Evolutionary conservation across 2,329 filamentous ascomycete species (phyloP).

Genomic region (Scedosporium boydii): DNA sequence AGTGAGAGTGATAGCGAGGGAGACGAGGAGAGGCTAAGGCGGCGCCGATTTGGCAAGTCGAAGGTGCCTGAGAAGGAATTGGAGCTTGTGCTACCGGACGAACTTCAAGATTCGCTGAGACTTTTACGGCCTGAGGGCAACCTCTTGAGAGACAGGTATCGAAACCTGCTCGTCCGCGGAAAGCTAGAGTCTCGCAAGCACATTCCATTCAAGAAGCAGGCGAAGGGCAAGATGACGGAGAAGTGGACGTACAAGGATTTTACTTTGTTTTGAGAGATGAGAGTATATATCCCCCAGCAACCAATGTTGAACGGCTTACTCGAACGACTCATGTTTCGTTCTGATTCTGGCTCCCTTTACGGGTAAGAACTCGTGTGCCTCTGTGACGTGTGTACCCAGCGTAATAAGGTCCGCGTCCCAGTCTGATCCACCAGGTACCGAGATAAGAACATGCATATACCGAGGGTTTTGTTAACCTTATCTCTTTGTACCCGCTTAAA

Average conservation of each 20-base stretch:
- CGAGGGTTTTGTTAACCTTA: not conserved
- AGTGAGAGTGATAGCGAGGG: constrained; percentile 45
- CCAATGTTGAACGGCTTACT: too few species aligned
- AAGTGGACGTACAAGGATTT: constrained; percentile 99
- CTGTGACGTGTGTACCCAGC: too few species aligned
- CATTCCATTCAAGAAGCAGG: constrained; percentile 73
- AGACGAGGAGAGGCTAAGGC: constrained; percentile 56
- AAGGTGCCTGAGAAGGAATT: constrained; percentile 70
- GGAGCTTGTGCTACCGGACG: constrained; percentile 71
- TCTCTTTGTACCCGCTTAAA: not conserved
- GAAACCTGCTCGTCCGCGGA: constrained; percentile 78
- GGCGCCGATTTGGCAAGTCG: constrained; percentile 63
- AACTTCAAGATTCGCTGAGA: constrained; percentile 73
- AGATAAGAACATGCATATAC: not conserved
- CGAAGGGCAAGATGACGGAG: constrained; percentile 73
- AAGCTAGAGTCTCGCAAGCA: constrained; percentile 78
- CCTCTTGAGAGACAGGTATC: constrained; percentile 80
- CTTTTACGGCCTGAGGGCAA: constrained; percentile 93
- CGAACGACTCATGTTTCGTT: too few species aligned
- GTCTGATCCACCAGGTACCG: too few species aligned
- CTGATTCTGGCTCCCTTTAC: too few species aligned
- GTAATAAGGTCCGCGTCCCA: too few species aligned
- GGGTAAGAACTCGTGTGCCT: too few species aligned
- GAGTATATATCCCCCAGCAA: not conserved
- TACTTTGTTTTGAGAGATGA: constrained; percentile 14